phyloP scores from a whole-genome alignment of 345 rosid genomes.

The Acer saccharum region DNA sequence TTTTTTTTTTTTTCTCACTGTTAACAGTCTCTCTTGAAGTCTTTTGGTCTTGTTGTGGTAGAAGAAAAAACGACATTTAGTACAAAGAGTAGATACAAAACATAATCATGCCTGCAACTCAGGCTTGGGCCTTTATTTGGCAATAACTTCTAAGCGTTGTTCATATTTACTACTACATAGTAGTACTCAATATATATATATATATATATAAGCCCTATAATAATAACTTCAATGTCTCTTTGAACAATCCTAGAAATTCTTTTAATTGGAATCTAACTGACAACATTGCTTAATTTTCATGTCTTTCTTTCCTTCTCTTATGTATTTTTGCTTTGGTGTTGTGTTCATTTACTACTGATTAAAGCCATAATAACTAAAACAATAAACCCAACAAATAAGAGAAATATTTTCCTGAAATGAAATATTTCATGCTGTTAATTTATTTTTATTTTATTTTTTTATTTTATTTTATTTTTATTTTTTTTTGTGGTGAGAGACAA shows the following conservation, averaged over 20 bases:
- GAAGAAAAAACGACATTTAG: constrained; percentile 2
- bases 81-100: background rate
- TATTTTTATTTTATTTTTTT: too few species aligned
- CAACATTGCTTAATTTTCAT: too few species aligned
- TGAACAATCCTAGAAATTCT: background rate
- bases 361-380: background rate
- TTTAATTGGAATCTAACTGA: background rate
- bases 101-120: constrained; percentile 24
- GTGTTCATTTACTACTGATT: background rate
- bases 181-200: background rate
- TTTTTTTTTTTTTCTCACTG: constrained; percentile 14
- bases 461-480: background rate
- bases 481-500: background rate
- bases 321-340: background rate
- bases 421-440: background rate
- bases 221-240: background rate
- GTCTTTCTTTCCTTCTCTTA: too few species aligned
- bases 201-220: background rate
- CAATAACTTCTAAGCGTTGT: constrained; percentile 9
- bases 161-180: constrained; percentile 2
- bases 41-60: constrained; percentile 1
- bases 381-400: background rate
- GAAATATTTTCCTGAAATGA: background rate
- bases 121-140: constrained; percentile 23
- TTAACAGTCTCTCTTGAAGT: background rate